phyloP scores from a whole-genome alignment of 257 asterid genomes.

The Solanum infundibuliforme region DNA sequence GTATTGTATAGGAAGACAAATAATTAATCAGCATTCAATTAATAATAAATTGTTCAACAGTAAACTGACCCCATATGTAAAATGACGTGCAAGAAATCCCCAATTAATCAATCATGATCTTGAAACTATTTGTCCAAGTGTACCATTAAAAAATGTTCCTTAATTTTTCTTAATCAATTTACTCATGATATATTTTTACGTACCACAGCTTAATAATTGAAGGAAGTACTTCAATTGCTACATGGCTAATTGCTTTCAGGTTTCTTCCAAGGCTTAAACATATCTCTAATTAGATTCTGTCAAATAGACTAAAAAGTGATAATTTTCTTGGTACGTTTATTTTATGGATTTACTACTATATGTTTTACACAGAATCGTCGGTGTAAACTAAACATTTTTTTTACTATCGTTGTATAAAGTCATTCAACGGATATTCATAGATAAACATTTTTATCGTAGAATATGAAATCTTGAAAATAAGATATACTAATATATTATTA shows the following conservation, averaged over 20 bases:
- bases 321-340: not conserved
- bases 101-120: not conserved
- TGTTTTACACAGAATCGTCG: not conserved
- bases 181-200: not conserved
- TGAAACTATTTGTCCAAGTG: not conserved
- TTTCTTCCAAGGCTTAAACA: not conserved
- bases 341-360: not conserved
- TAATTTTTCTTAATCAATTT: too few species aligned
- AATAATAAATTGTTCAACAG: not conserved
- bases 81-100: constrained; percentile 40
- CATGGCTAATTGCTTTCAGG: not conserved
- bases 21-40: not conserved
- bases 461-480: not conserved
- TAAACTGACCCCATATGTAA: not conserved
- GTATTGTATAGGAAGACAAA: not conserved
- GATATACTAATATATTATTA: not conserved
- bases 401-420: not conserved
- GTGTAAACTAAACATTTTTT: not conserved
- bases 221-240: not conserved
- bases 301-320: not conserved
- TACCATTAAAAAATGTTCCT: not conserved
- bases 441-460: too few species aligned
- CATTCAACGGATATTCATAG: not conserved
- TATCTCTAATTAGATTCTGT: not conserved
- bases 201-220: not conserved